Evolutionary conservation across 2,329 filamentous ascomycete species (phyloP), one percentile per base, ranked within the genome.

Genomic region (Pseudogymnoascus sp.): DNA sequence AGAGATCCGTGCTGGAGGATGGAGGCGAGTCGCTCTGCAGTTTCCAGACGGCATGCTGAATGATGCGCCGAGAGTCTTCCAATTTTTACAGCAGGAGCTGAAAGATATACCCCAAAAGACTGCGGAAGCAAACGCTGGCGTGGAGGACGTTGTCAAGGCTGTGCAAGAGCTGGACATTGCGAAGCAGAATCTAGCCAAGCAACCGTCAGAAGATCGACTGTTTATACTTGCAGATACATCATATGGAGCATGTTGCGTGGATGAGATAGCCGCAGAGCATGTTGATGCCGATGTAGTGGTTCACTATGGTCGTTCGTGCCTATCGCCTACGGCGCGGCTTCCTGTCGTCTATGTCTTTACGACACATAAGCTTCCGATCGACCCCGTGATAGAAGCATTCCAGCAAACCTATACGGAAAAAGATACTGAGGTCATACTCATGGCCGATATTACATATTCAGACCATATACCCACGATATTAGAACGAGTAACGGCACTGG

Each of bases 231-330:
- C 88, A 32, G 94, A 99, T 73, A 97, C 94, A 2, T 97, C 93
- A 1, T 99, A 97, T 74, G 95, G 94, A 63, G 88, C 93, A 0
- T 99, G 94, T 75, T 99, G 94, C 70, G 92, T 97, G 16, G 94
- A 99, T 70, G 94, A 99, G 76, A 87, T 97, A 39, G 94, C 94
- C 0, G 94, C 94, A 2, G 92, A 99, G 73, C 94, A 99, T 72
- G 88, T 91, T 14, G 82, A 91, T 68, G 92, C 94, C 6, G 88
- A 97, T 64, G 90, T 91, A 0, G 89, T 97, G 1, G 87, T 99
- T 12, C 94, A 99, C 72, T 99, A 97, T 68, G 94, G 94, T 2
- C 82, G 94, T 59, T 88, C 93, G 0, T 99, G 94, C 70, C 79
- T 99, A 22, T 97, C 91, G 6, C 93, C 93, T 0, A 96, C 93